Percentiles rank a stretch among this genome's conserved stretches.
These are phyloP conservation scores for Papilionanthe hybrid DNA, from an alignment of 116 monocot species.

Conservation along the genomic window DNA sequence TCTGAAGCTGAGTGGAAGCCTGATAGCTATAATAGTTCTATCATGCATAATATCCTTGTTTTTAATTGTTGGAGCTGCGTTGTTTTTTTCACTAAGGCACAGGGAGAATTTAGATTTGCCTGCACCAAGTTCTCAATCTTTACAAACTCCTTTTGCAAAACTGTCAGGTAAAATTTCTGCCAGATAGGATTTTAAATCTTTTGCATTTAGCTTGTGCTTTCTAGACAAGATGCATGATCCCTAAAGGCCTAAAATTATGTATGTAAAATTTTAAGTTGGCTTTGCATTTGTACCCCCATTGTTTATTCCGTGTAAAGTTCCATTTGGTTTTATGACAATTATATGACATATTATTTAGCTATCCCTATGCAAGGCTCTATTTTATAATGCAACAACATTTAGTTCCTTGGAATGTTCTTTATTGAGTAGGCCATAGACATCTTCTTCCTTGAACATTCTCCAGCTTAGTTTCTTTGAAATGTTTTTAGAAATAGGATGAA, in stretches of 20 bases:
- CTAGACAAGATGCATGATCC: not conserved
- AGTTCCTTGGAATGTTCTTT: not conserved
- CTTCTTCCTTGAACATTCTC: too few species aligned
- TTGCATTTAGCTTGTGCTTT: not conserved
- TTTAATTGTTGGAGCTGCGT: slow-evolving; percentile 42
- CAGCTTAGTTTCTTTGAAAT: too few species aligned
- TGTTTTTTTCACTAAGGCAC: slow-evolving; percentile 47
- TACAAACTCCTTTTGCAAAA: slow-evolving; percentile 44
- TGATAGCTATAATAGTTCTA: slow-evolving; percentile 55
- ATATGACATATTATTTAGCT: too few species aligned
- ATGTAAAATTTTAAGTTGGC: too few species aligned
- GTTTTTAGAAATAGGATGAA: too few species aligned
- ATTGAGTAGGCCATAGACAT: not conserved
- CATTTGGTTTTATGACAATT: too few species aligned
- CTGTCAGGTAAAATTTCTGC: slow-evolving; percentile 43
- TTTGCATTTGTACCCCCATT: too few species aligned
- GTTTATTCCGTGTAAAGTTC: too few species aligned
- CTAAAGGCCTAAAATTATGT: not conserved
- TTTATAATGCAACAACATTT: too few species aligned
- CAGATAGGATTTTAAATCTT: not conserved
- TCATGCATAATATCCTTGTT: slow-evolving; percentile 61
- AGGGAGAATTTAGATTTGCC: slow-evolving; percentile 15
- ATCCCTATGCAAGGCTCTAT: too few species aligned
- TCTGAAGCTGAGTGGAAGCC: slow-evolving; percentile 40
- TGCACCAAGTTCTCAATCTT: slow-evolving; percentile 21